These are phyloP conservation scores for Saccharomycopsis babjevae DNA, from an alignment of 805 yeast genomes.

Conservation along the genomic window DNA sequence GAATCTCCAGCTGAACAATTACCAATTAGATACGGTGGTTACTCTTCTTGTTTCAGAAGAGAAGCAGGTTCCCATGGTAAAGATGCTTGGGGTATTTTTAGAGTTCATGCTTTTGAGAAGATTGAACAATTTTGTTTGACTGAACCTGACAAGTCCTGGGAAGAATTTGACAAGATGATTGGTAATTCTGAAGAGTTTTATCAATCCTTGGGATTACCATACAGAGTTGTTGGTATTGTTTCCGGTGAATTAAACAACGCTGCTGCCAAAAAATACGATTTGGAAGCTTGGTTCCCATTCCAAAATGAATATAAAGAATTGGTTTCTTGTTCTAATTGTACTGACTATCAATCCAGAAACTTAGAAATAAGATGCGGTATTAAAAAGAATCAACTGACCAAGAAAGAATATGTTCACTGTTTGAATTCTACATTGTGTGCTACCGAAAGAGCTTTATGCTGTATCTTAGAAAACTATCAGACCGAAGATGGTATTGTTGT, in stretches of 20 bases:
- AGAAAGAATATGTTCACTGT: conserved; percentile 97
- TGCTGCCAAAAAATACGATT: conserved; percentile 96
- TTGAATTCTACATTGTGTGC: conserved; percentile 96
- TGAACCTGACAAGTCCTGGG: conserved; percentile 98
- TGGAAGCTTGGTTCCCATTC: conserved; percentile 99
- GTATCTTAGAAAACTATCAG: conserved; percentile 95
- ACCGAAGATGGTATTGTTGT: conserved; percentile 88
- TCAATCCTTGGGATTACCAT: conserved; percentile 84
- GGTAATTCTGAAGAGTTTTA: conserved; percentile 84
- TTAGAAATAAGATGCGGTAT: conserved; percentile 98
- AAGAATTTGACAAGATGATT: conserved; percentile 94
- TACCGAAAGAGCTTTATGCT: conserved; percentile 96
- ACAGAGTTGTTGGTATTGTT: conserved; percentile 95
- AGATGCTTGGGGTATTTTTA: conserved; percentile 99
- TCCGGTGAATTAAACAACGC: conserved; percentile 98
- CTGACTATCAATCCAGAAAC: conserved; percentile 98
- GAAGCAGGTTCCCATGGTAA: conserved; percentile 99
- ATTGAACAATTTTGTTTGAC: conserved; percentile 93
- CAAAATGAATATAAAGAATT: conserved; percentile 97
- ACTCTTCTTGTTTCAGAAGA: conserved; percentile 97
- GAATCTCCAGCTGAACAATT: conserved; percentile 95
- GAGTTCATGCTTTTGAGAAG: conserved; percentile 97
- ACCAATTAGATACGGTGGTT: conserved; percentile 95
- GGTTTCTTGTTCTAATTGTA: conserved; percentile 97
- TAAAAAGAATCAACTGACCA: conserved; percentile 87